Conservation (phyloP, 169 alveolate species). For the Plasmodium adleri region DNA sequence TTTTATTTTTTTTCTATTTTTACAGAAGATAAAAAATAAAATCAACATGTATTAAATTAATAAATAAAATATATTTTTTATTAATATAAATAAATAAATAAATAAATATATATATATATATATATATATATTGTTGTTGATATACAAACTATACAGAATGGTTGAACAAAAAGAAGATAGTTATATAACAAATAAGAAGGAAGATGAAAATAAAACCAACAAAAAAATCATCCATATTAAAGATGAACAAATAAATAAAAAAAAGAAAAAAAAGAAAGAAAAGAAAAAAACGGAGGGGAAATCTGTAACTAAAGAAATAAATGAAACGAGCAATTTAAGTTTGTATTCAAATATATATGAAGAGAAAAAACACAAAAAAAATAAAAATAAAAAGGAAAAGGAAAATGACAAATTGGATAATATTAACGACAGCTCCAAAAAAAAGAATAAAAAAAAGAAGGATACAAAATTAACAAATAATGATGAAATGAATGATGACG, state of each 20-base stretch:
- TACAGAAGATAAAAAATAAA: too few species aligned
- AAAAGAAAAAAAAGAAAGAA: conserved; percentile 2
- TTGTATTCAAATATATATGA: conserved; percentile 30
- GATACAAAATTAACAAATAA: not conserved
- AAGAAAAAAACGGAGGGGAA: conserved; percentile 50
- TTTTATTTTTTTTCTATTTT: too few species aligned
- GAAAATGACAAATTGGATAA: not conserved
- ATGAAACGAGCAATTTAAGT: conserved; percentile 27
- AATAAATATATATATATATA: too few species aligned
- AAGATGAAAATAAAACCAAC: not conserved
- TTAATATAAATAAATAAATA: too few species aligned
- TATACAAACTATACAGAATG: not conserved
- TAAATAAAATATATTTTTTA: too few species aligned
- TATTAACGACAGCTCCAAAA: not conserved
- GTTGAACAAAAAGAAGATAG: not conserved
- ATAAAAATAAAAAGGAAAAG: conserved; percentile 7
- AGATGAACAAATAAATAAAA: not conserved
- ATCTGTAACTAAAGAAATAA: conserved; percentile 14
- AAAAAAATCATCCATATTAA: not conserved
- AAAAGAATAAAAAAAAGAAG: not conserved
- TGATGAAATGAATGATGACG: not conserved
- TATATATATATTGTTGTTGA: too few species aligned
- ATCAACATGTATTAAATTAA: too few species aligned
- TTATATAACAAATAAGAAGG: not conserved
- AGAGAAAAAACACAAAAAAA: conserved; percentile 2